Conservation (phyloP, 2,329 filamentous ascomycete species). For the Stachybotrys echinatus region DNA sequence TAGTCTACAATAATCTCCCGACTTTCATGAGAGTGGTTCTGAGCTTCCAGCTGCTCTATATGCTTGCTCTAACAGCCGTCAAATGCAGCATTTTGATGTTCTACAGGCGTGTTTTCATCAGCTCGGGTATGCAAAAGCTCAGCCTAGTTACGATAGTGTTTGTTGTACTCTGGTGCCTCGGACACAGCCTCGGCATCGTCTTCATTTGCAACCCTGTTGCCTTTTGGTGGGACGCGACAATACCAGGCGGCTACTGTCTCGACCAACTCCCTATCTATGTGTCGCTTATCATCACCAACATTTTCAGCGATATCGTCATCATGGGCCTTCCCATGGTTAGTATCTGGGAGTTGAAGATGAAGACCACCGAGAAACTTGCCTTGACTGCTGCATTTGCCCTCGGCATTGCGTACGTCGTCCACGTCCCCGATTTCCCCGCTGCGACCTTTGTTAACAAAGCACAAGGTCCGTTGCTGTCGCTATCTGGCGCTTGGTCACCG, state of each 20-base stretch:
- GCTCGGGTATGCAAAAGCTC: slow-evolving; percentile 35
- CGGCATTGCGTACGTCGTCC: slow-evolving; percentile 37
- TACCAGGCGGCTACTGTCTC: slow-evolving; percentile 39
- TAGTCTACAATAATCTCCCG: not conserved
- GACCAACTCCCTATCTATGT: slow-evolving; percentile 45
- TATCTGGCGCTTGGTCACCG: not conserved
- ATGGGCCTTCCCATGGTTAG: slow-evolving; percentile 37
- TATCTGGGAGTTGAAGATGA: slow-evolving; percentile 39
- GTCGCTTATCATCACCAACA: slow-evolving; percentile 40
- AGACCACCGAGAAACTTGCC: slow-evolving; percentile 34
- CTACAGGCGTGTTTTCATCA: slow-evolving; percentile 47
- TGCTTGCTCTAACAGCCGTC: not conserved
- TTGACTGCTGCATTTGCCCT: slow-evolving; percentile 38
- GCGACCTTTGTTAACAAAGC: not conserved
- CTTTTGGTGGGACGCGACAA: slow-evolving; percentile 40
- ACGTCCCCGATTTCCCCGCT: too few species aligned
- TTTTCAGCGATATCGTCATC: slow-evolving; percentile 40
- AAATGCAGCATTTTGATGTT: slow-evolving; percentile 45
- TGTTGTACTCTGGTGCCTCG: slow-evolving; percentile 40
- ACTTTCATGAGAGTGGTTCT: not conserved
- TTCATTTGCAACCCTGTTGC: slow-evolving; percentile 47
- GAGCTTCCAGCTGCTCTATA: not conserved
- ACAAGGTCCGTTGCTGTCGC: not conserved
- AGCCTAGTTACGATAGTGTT: slow-evolving; percentile 34
- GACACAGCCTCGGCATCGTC: slow-evolving; percentile 42